These are phyloP conservation scores for Infundibulicybe gibba DNA, from an alignment of 768 basidiomycete genomes.

Conservation along the genomic window DNA sequence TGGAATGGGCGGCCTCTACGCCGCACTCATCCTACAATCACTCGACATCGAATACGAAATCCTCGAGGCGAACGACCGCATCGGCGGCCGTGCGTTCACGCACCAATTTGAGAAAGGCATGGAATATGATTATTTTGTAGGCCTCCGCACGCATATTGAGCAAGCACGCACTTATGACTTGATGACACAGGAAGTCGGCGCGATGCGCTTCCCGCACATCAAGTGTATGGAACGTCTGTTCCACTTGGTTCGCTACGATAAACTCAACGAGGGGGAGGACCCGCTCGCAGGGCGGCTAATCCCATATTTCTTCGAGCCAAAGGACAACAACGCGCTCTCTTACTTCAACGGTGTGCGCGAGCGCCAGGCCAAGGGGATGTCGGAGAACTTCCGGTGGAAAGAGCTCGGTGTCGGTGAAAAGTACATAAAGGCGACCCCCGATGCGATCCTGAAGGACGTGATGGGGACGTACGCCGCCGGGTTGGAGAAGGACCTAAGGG, in stretches of 20 bases:
- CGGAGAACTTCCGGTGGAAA: constrained; percentile 3
- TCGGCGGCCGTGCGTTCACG: constrained; percentile 43
- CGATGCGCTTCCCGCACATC: constrained; percentile 32
- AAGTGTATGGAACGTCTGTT: constrained; percentile 22
- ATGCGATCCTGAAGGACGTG: neutral
- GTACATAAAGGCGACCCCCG: neutral
- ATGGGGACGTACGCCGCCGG: constrained; percentile 1
- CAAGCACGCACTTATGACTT: neutral
- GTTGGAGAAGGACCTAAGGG: constrained; percentile 12
- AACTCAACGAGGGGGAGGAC: too few species aligned
- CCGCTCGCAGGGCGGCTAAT: constrained; percentile 12
- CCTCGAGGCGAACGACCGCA: constrained; percentile 35
- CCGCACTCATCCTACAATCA: constrained; percentile 40
- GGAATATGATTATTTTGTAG: constrained; percentile 35
- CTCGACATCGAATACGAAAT: constrained; percentile 42
- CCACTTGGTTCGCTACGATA: constrained; percentile 18
- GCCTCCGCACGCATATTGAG: constrained; percentile 8
- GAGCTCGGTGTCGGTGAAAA: constrained; percentile 9
- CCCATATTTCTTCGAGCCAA: neutral
- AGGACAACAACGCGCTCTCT: constrained; percentile 5
- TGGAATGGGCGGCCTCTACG: constrained; percentile 33
- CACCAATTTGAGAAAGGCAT: constrained; percentile 27
- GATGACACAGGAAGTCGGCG: too few species aligned
- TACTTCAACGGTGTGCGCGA: constrained; percentile 6
- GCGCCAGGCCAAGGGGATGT: constrained; percentile 6